Base-by-base conservation (phyloP, 352 stramenopile genomes). In the Phytophthora fragariaefolia region DNA sequence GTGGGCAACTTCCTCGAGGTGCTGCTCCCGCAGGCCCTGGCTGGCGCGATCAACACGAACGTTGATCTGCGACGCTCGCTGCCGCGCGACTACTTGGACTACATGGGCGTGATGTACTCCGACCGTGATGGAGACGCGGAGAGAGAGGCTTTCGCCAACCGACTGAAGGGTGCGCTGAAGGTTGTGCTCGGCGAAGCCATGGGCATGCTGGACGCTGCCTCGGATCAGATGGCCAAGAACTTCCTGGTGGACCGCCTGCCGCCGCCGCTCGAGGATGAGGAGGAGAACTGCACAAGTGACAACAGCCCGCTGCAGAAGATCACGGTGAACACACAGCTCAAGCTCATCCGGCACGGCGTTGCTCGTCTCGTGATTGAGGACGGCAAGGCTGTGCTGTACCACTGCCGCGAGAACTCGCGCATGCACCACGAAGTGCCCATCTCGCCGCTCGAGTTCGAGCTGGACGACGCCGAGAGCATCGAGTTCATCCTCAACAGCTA, bases 81-180 rank as follows among this genome's bases (percentile, higher is more conserved):
- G 24, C 91, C 91, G 10, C 82, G 85, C n/a, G 83, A 97, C 63
- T 96, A 97, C 63, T 66, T 95, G 42, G 74, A 84, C 28, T 97
- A 95, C 63, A 96, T 97, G 87, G 91, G 91, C 13, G 85, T 95
- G 40, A 91, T 95, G 82, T 70, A 95, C 79, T 91, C 85, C 64
- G 87, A 95, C 69, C 63, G 75, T 24, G 47, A 82, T 24, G 73
- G 74, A 4, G 83, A 93, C 51, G 8, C 63, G 26, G 70, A 77
- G 9, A 69, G 87, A 49, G 38, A 69, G 20, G 74, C 74, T 27
- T 91, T 95, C 32, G 54, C 70, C 0, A 79, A 87, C 30, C 65
- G 77, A 47, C 69, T 91, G 23, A 89, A 87, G 56, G 76, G 74
- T 7, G 63, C 81, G 42, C 71, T 96, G 7, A 89, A 92, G 60